Conservation (phyloP, 352 stramenopile genomes). For the Phytophthora colocasiae region DNA sequence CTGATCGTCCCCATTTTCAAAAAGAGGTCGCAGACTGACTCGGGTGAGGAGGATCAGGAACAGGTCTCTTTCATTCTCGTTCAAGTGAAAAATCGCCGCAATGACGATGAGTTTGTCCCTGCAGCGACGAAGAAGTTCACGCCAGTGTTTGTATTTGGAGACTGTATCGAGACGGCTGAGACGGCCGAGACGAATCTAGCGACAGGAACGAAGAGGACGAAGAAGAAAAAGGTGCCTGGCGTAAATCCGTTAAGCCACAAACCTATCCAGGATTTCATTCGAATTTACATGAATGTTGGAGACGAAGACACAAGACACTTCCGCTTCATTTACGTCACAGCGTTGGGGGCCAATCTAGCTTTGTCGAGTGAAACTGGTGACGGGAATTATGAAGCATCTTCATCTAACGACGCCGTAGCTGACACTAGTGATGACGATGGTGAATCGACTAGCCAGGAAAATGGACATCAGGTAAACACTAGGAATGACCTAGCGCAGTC, state of each 20-base stretch:
- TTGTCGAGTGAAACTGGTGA: too few species aligned
- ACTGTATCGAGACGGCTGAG: background rate
- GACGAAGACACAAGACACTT: background rate
- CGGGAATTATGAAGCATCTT: too few species aligned
- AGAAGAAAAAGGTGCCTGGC: background rate
- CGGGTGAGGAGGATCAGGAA: background rate
- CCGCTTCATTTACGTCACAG: background rate
- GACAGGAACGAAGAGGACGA: background rate
- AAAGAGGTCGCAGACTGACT: background rate
- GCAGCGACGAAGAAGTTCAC: background rate
- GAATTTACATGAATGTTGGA: background rate
- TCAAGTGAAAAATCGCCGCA: background rate
- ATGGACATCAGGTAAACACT: too few species aligned
- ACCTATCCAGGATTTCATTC: background rate
- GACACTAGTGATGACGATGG: too few species aligned
- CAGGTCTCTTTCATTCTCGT: background rate
- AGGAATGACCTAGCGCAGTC: too few species aligned
- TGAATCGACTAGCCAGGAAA: too few species aligned
- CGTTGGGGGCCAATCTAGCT: too few species aligned
- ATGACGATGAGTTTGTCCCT: background rate
- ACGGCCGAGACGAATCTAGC: background rate
- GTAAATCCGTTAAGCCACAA: background rate
- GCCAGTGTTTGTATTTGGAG: background rate
- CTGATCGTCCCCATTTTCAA: background rate
- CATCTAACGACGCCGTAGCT: too few species aligned